phyloP scores from a whole-genome alignment of 2,329 filamentous ascomycete species.

The Xylariales sp. region DNA sequence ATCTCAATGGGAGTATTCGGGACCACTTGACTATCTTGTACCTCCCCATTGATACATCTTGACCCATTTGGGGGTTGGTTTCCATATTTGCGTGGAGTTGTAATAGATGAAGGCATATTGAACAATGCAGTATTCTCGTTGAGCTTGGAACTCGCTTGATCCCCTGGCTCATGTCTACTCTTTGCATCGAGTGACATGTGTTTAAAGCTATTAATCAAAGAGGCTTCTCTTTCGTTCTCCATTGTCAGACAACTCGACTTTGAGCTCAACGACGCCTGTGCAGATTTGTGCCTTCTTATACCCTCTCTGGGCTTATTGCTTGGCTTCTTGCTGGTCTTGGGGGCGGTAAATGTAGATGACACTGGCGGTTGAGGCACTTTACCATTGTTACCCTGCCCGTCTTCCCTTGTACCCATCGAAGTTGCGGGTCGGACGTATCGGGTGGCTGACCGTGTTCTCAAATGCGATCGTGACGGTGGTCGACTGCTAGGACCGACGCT shows the following conservation, averaged over 20 bases:
- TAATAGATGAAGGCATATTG: constrained; percentile 41
- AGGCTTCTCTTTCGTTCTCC: constrained; percentile 56
- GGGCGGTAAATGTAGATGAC: constrained; percentile 34
- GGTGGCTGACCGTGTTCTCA: constrained; percentile 47
- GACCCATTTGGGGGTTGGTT: constrained; percentile 25
- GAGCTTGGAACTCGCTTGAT: constrained; percentile 61
- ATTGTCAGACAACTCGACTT: constrained; percentile 37
- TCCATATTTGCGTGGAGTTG: constrained; percentile 45
- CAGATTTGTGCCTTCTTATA: constrained; percentile 45
- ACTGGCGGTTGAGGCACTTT: constrained; percentile 47
- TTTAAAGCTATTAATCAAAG: constrained; percentile 54
- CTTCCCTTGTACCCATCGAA: constrained; percentile 47
- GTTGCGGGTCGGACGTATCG: constrained; percentile 47
- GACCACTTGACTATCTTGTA: constrained; percentile 42
- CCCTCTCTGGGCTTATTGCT: constrained; percentile 38
- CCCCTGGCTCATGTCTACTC: constrained; percentile 44
- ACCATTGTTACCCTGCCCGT: constrained; percentile 53
- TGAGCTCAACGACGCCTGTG: constrained; percentile 40
- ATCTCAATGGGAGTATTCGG: constrained; percentile 51
- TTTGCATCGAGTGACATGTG: constrained; percentile 56
- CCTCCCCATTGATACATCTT: constrained; percentile 21
- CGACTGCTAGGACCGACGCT: constrained; percentile 51
- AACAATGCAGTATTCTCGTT: constrained; percentile 43
- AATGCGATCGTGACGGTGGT: constrained; percentile 49
- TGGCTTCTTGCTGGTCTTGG: constrained; percentile 24